These are phyloP conservation scores for Globisporangium spiculum DNA, from an alignment of 352 stramenopile genomes.

Conservation along the genomic window DNA sequence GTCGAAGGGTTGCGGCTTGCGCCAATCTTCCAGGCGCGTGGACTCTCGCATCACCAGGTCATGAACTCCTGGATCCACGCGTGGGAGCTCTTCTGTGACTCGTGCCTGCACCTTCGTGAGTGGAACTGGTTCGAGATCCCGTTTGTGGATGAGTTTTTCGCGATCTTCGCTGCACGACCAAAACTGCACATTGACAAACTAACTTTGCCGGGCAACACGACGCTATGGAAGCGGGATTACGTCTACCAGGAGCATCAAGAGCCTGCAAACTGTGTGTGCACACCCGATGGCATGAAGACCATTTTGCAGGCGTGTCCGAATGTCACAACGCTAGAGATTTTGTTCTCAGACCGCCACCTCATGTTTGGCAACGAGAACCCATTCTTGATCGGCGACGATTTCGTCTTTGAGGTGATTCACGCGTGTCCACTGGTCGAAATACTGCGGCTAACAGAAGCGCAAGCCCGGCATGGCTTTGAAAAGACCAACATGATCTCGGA, in stretches of 20 bases:
- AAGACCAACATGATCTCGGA: conserved; percentile 26
- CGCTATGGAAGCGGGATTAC: conserved; percentile 34
- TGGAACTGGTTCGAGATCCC: conserved; percentile 34
- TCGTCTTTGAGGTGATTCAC: conserved; percentile 19
- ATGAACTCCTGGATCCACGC: conserved; percentile 21
- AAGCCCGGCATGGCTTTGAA: conserved; percentile 26
- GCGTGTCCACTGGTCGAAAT: conserved; percentile 20
- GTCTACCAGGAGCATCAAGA: conserved; percentile 26
- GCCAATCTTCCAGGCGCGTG: conserved; percentile 23
- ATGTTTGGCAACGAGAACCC: conserved; percentile 20
- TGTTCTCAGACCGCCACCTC: conserved; percentile 30
- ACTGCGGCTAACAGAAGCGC: conserved; percentile 21
- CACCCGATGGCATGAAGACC: conserved; percentile 19
- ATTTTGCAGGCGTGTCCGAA: conserved; percentile 25
- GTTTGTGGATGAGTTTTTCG: conserved; percentile 34
- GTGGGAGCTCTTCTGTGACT: conserved; percentile 29
- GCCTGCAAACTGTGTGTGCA: conserved; percentile 18
- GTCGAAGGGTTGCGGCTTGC: conserved; percentile 28
- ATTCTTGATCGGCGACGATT: conserved; percentile 24
- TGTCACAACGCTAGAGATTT: conserved; percentile 20
- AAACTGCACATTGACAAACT: conserved; percentile 22
- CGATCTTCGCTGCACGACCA: conserved; percentile 23
- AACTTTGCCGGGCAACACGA: conserved; percentile 27
- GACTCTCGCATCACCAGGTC: conserved; percentile 28
- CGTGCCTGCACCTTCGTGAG: conserved; percentile 20